Evolutionary conservation across 345 rosid species (phyloP).

Genomic region (Reutealis trisperma): DNA sequence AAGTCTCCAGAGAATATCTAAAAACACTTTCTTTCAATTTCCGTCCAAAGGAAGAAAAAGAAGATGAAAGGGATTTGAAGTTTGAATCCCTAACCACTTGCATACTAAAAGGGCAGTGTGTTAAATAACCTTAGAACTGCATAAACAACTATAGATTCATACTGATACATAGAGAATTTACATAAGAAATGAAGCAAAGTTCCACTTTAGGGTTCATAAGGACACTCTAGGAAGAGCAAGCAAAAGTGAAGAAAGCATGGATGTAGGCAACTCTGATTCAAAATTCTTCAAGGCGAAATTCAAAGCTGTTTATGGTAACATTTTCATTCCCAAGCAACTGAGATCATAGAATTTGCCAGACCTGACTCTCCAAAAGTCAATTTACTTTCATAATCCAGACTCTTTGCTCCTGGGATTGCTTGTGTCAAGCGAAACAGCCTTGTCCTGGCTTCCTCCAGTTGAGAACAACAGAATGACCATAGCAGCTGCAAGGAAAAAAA

Average conservation of each 20-base stretch:
- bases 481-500: constrained; percentile 54
- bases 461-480: constrained; percentile 87
- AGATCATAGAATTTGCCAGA: constrained; percentile 85
- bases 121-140: not conserved
- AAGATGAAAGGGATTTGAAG: not conserved
- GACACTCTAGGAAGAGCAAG: not conserved
- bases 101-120: not conserved
- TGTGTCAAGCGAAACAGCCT: constrained; percentile 76
- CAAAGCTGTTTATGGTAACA: not conserved
- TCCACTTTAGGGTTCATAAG: not conserved
- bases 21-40: not conserved
- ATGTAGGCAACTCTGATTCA: not conserved
- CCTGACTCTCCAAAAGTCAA: constrained; percentile 81
- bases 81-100: not conserved
- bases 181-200: constrained; percentile 1
- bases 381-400: constrained; percentile 65
- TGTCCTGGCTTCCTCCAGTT: constrained; percentile 54
- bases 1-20: not conserved
- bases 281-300: not conserved
- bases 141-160: not conserved
- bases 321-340: constrained; percentile 67
- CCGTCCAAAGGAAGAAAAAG: not conserved
- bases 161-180: not conserved
- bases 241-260: not conserved
- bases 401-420: constrained; percentile 84